These are phyloP conservation scores for Aspergillus steynii DNA, from an alignment of 495 filamentous ascomycete species.

Conservation along the genomic window DNA sequence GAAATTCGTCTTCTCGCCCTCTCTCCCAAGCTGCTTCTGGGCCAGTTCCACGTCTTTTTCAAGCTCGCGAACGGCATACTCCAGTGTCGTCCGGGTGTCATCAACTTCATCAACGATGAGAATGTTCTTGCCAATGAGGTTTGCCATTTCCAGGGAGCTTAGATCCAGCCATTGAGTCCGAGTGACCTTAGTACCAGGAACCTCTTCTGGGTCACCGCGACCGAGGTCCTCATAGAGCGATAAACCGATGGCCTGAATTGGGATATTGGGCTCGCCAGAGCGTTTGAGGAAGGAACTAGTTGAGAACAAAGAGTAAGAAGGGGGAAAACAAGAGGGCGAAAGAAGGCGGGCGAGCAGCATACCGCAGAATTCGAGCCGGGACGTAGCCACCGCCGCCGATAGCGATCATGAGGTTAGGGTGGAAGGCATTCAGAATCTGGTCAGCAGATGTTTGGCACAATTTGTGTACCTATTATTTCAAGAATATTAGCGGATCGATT, in stretches of 20 bases:
- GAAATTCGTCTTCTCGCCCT: conserved; percentile 78
- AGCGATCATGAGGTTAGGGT: conserved; percentile 96
- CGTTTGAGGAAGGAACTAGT: conserved; percentile 88
- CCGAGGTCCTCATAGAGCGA: conserved; percentile 91
- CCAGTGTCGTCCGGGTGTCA: conserved; percentile 93
- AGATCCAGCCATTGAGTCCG: conserved; percentile 98
- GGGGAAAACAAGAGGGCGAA: background rate
- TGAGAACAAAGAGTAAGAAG: background rate
- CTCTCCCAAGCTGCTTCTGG: conserved; percentile 65
- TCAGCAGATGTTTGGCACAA: conserved; percentile 84
- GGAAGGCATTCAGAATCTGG: conserved; percentile 76
- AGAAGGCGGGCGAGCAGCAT: conserved; percentile 15
- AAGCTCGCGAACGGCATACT: conserved; percentile 94
- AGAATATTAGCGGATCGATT: conserved; percentile 23
- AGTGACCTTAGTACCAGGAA: conserved; percentile 88
- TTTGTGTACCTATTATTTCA: conserved; percentile 77
- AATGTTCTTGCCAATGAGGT: conserved; percentile 93
- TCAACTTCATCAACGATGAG: conserved; percentile 99
- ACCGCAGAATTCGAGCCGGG: conserved; percentile 92
- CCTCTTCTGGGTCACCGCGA: conserved; percentile 62
- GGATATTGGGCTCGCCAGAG: conserved; percentile 86
- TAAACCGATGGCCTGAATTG: conserved; percentile 98
- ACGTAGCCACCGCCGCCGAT: conserved; percentile 98
- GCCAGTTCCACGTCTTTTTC: conserved; percentile 93
- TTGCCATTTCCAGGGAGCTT: conserved; percentile 81